These are phyloP conservation scores for Apophysomyces elegans DNA, from an alignment of 371 early-diverging fungal species.

Conservation along the genomic window DNA sequence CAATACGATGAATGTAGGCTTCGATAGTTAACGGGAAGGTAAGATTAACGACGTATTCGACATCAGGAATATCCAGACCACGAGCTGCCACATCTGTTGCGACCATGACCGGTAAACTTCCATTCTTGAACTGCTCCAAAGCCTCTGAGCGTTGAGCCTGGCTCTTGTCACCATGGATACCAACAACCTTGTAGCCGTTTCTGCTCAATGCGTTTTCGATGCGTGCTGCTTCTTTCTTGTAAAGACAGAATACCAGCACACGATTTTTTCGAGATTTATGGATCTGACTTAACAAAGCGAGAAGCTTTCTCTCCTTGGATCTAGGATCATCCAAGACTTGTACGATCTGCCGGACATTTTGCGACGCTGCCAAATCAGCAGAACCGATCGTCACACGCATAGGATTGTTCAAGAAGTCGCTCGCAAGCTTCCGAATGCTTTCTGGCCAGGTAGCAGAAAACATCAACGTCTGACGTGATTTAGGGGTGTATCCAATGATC, in stretches of 20 bases:
- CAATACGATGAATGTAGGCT: constrained; percentile 93
- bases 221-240: constrained; percentile 93
- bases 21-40: constrained; percentile 98
- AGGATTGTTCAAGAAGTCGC: constrained; percentile 82
- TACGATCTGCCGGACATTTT: constrained; percentile 92
- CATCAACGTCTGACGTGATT: constrained; percentile 87
- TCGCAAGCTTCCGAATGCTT: constrained; percentile 84
- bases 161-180: constrained; percentile 86
- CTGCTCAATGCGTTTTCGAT: constrained; percentile 72
- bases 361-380: constrained; percentile 90
- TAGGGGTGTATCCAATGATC: constrained; percentile 65
- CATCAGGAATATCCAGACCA: constrained; percentile 97
- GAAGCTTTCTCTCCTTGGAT: constrained; percentile 81
- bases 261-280: constrained; percentile 81
- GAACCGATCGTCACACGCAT: constrained; percentile 94
- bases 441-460: constrained; percentile 83
- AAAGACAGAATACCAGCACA: constrained; percentile 90
- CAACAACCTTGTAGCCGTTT: constrained; percentile 82
- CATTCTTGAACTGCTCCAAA: constrained; percentile 74
- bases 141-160: constrained; percentile 76
- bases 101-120: constrained; percentile 76
- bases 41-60: constrained; percentile 98
- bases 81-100: constrained; percentile 96
- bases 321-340: constrained; percentile 81
- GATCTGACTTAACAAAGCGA: constrained; percentile 81